Base-by-base conservation (phyloP, 2,329 filamentous ascomycete species). In the Tolypocladium endophyticum region DNA sequence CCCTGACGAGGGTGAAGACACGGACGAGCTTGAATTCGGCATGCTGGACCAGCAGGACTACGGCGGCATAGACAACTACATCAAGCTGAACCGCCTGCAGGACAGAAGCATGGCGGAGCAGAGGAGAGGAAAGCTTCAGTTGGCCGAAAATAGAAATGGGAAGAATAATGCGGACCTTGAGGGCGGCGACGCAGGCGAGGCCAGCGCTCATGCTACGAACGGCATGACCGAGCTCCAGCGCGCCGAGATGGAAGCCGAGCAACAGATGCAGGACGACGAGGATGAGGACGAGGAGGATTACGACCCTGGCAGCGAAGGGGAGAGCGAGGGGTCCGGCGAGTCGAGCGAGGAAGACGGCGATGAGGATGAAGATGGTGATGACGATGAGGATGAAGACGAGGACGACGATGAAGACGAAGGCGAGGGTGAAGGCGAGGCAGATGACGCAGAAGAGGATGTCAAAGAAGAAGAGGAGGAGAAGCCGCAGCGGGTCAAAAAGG, bases 41-140 rank as follows among this genome's bases (percentile, higher is more conserved):
- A 88, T 88, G 86, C 70, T 89, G 23, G 86, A 89, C 65, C 86
- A 89, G 71, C 83, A 85, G 63, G 85, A 89, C 67, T 88, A 86
- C 61, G 75, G 73, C 5, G 82, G 80, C 28, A 88, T 89, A 62
- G 84, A 87, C 65, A 79, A 82, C 63, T 89, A 86, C 66, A 77
- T 88, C 55, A 79, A 81, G 66, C 77, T 77, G 12, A 81, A 88
- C 64, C 77, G 81, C 0, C 76, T 89, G 33, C 83, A 87, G 62
- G 85, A 89, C 66, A 77, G 83, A 61, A 88, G 86, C 67, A 85
- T 89, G 84, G 86, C 85, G 0, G 86, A 88, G 67, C 81, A 83
- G 68, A 74, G 86, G 57, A 85, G 85, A 66, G 86, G 83, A 1
- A 88, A 87, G 77, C 75, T 80, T 35, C 77, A 86, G 68, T 70